Evolutionary conservation across 2,329 filamentous ascomycete species (phyloP).

Genomic region (Elsinoe necatrix): DNA sequence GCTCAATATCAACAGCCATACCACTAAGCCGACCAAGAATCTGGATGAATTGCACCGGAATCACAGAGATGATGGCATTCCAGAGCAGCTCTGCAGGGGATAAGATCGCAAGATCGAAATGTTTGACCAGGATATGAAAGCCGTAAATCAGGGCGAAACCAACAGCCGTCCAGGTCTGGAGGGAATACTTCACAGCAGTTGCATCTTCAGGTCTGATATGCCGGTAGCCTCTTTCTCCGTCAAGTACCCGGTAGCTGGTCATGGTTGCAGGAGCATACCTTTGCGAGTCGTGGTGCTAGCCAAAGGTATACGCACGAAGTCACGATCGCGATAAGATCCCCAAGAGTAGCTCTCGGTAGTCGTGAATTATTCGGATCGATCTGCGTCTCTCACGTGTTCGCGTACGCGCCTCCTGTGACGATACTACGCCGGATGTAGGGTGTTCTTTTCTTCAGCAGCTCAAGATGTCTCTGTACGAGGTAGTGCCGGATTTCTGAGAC

Average conservation of each 20-base stretch:
- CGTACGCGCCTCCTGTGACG: too few species aligned
- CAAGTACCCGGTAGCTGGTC: slow-evolving; percentile 10
- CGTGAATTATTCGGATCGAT: too few species aligned
- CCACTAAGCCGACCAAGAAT: slow-evolving; percentile 37
- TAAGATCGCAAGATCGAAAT: slow-evolving; percentile 28
- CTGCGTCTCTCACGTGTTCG: too few species aligned
- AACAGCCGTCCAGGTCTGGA: slow-evolving; percentile 16
- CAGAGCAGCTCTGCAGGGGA: slow-evolving; percentile 47
- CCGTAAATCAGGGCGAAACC: slow-evolving; percentile 25
- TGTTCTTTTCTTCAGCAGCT: too few species aligned
- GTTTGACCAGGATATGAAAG: slow-evolving; percentile 26
- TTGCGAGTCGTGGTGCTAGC: neutral
- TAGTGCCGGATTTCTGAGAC: too few species aligned
- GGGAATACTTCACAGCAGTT: neutral
- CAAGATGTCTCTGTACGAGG: too few species aligned
- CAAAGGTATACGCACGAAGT: neutral
- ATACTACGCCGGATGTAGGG: too few species aligned
- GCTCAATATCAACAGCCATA: neutral
- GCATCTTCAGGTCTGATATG: neutral
- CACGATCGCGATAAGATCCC: too few species aligned
- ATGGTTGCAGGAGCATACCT: neutral
- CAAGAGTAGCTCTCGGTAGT: too few species aligned
- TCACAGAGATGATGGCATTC: slow-evolving; percentile 51
- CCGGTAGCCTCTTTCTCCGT: slow-evolving; percentile 13
- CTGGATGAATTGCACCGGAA: slow-evolving; percentile 51